These are phyloP conservation scores for Hydnomerulius pinastri DNA, from an alignment of 768 basidiomycete genomes.

Conservation along the genomic window DNA sequence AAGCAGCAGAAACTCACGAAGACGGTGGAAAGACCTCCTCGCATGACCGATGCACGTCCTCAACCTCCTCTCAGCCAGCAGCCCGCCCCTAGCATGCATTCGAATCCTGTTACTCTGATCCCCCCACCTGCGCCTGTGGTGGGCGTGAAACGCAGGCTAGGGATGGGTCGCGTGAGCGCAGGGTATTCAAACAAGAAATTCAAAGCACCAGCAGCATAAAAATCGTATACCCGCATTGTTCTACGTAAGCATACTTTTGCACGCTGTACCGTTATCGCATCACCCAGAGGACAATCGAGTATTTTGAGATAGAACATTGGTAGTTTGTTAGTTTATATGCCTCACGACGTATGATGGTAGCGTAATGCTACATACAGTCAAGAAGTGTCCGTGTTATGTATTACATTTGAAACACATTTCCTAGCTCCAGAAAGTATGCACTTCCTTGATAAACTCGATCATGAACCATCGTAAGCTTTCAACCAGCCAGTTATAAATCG, in stretches of 20 bases:
- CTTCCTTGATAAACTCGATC: too few relatives aligned
- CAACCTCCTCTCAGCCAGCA: background rate
- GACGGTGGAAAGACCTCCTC: background rate
- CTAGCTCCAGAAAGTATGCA: too few relatives aligned
- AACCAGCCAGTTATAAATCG: too few relatives aligned
- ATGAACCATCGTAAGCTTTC: too few relatives aligned
- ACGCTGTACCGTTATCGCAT: background rate
- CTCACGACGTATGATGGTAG: too few relatives aligned
- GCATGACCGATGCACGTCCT: background rate
- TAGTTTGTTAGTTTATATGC: too few relatives aligned
- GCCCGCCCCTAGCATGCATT: background rate
- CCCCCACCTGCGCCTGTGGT: background rate
- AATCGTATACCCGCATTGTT: background rate
- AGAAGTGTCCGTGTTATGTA: too few relatives aligned
- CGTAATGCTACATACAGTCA: too few relatives aligned
- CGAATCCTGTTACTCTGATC: background rate
- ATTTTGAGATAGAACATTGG: too few relatives aligned
- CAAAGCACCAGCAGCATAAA: slow-evolving; percentile 47
- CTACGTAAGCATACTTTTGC: background rate
- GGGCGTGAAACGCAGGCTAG: slow-evolving; percentile 57
- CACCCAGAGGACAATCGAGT: background rate
- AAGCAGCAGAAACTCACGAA: background rate
- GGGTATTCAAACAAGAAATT: slow-evolving; percentile 74
- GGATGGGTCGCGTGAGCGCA: slow-evolving; percentile 54
- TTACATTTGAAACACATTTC: too few relatives aligned